These are phyloP conservation scores for Mimosa pudica DNA, from an alignment of 306 rosid genomes.

Conservation along the genomic window DNA sequence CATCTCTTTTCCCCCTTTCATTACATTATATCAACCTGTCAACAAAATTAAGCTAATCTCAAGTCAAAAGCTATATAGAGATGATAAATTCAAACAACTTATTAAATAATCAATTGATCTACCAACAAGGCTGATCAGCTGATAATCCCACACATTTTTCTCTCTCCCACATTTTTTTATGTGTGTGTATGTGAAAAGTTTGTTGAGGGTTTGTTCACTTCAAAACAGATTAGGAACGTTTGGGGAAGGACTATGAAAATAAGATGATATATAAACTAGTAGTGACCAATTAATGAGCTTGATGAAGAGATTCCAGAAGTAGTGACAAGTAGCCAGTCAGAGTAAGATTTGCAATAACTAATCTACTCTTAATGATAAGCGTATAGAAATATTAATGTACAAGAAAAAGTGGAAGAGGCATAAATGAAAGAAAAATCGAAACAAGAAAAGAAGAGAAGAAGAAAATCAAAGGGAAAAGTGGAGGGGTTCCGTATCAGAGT, in stretches of 20 bases:
- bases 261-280: background rate
- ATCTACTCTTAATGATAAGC: background rate
- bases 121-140: background rate
- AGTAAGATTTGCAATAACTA: background rate
- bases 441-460: slow-evolving; percentile 15
- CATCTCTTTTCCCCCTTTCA: too few relatives aligned
- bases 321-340: background rate
- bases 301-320: slow-evolving; percentile 5
- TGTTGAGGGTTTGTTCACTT: background rate
- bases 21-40: background rate
- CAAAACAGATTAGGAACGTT: background rate
- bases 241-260: background rate
- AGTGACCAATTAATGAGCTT: background rate
- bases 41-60: background rate
- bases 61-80: background rate
- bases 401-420: slow-evolving; percentile 1
- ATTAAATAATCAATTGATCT: background rate
- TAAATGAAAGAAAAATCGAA: slow-evolving; percentile 10
- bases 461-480: background rate
- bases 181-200: background rate
- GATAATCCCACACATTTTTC: background rate
- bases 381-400: background rate
- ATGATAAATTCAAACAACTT: background rate
- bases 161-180: background rate
- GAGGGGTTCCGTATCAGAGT: background rate